Conservation (phyloP, 306 rosid genomes). For the Sicyos baderoa region DNA sequence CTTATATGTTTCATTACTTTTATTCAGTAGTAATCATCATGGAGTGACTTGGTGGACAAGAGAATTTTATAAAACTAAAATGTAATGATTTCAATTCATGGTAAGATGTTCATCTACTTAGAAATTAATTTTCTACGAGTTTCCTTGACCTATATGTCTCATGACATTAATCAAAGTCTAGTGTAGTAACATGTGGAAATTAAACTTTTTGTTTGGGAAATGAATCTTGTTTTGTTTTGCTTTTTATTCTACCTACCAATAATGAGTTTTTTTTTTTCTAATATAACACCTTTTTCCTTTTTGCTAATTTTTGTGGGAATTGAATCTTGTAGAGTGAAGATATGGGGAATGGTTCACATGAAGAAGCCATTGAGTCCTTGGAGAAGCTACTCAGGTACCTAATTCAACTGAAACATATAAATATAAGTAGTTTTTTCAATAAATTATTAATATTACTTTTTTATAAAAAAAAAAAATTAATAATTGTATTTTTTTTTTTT, state of each 20-base stretch:
- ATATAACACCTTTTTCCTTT: neutral
- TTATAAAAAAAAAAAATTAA: no score
- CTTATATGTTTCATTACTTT: no score
- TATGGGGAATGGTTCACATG: conserved; percentile 73
- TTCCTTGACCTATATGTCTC: no score
- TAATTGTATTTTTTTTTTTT: no score
- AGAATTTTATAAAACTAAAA: no score
- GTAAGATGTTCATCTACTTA: no score
- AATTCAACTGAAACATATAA: neutral
- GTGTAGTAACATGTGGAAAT: no score
- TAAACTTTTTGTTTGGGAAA: neutral
- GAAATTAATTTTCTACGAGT: no score
- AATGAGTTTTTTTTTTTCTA: neutral
- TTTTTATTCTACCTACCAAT: neutral
- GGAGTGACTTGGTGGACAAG: no score
- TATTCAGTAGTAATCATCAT: no score
- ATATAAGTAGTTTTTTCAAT: neutral
- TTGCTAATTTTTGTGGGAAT: neutral
- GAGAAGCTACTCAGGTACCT: conserved; percentile 66
- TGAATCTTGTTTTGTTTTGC: neutral
- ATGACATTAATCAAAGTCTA: no score
- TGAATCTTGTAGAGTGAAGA: conserved; percentile 44
- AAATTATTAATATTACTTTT: neutral
- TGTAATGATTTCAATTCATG: no score
- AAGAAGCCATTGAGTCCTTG: conserved; percentile 75